Evolutionary conservation across 2,329 filamentous ascomycete genomes (phyloP), one percentile per base, ranked within the genome.

Genomic region (Fusarium acutatum): DNA sequence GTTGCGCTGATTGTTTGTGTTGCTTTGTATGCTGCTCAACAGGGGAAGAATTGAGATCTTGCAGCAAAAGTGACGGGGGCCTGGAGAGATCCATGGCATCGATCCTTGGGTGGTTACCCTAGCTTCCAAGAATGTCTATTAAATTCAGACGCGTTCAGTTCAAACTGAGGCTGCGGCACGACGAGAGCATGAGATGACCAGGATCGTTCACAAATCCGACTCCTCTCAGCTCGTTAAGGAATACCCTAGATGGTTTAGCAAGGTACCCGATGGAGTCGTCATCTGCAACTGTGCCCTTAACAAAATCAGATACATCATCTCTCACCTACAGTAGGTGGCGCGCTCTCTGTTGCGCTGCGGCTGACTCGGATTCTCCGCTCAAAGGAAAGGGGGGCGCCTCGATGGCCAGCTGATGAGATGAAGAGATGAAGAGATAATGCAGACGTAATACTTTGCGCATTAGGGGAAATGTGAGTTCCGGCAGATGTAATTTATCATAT

Each of bases 1-100:
- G 53, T 46, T 67, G 63, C 35, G 40, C 37, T 58, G 44, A 37
- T 41, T 63, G 38, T 41, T 46, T 57, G 26, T 35, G 26, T 69
- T 50, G 22, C 44, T 26, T 68, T 61, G 63, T 38, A 38, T 62
- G 59, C 49, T 50, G 60, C 43, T 59, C 47, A 44, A 49, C 67
- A 72, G 60, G 70, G 69, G 54, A 72, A 72, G 57, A 61, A 46
- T 59, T 24, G 71, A 73, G 71, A 74, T 72, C 67, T 74, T 41
- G 71, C 71, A 72, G 64, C 30, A 46, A 54, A 40, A 53, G 17
- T 41, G 52, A 66, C 32, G 50, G 60, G 49, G 61, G 54, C 24
- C 20, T 67, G 46, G 18, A 44, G 38, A 61, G 63, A 72, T 58
- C 63, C 71, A 71, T 71, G 67, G 24, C 53, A 60, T 56, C 49